Conservation (phyloP, 2,329 filamentous ascomycete species). For the Pseudogymnoascus sp. region DNA sequence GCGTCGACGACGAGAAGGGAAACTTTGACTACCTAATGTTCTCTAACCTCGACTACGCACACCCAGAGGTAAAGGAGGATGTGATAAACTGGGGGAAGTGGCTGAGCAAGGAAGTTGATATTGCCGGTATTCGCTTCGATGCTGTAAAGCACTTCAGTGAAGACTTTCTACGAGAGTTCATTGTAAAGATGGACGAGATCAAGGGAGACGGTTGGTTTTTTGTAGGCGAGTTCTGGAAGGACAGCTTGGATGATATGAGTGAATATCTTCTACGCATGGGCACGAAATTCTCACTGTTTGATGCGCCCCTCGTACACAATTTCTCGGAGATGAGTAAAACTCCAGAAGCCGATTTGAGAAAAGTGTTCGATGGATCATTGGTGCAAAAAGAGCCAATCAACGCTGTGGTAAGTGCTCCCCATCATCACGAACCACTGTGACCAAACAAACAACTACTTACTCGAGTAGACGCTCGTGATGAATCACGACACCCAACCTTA, state of each 20-base stretch:
- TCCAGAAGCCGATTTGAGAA: constrained; percentile 50
- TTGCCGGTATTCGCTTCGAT: constrained; percentile 61
- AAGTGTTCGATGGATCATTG: constrained; percentile 52
- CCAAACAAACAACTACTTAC: not conserved
- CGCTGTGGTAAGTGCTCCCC: constrained; percentile 41
- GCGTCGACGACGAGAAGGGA: constrained; percentile 48
- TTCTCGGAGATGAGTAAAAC: constrained; percentile 52
- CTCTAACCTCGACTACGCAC: constrained; percentile 57
- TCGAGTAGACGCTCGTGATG: constrained; percentile 50
- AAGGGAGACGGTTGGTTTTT: constrained; percentile 50
- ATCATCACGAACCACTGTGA: not conserved
- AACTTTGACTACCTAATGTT: constrained; percentile 69
- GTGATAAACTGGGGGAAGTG: constrained; percentile 59
- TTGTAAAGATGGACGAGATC: constrained; percentile 44
- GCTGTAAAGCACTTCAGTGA: constrained; percentile 65
- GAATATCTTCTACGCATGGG: constrained; percentile 50
- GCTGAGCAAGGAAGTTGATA: constrained; percentile 50
- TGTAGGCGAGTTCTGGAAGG: constrained; percentile 62
- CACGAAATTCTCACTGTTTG: constrained; percentile 53
- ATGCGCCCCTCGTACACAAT: constrained; percentile 59
- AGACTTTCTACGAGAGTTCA: constrained; percentile 57
- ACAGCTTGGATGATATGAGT: constrained; percentile 45
- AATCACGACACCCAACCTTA: constrained; percentile 64
- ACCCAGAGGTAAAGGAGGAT: constrained; percentile 55
- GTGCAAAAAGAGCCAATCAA: constrained; percentile 44